Percentiles rank a stretch among this genome's conserved stretches.
These are phyloP conservation scores for Gossypium lobatum DNA, from an alignment of 441 rosid genomes.

Conservation along the genomic window DNA sequence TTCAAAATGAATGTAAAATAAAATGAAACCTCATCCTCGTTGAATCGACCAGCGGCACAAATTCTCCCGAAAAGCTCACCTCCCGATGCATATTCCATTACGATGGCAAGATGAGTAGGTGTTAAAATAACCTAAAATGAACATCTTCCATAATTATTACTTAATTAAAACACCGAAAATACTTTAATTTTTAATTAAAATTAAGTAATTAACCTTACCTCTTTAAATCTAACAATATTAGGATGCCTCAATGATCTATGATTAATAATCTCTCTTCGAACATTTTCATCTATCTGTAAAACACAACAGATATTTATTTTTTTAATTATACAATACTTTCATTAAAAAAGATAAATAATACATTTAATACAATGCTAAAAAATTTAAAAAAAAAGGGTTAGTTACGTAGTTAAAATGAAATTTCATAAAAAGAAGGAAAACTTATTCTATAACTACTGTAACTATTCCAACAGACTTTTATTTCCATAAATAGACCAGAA, in stretches of 20 bases:
- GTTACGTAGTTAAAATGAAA: not conserved
- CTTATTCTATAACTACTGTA: not conserved
- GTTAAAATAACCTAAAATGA: slow-evolving; percentile 47
- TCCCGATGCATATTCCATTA: slow-evolving; percentile 68
- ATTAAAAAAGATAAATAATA: not conserved
- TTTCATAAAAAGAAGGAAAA: too few relatives aligned
- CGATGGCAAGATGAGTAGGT: slow-evolving; percentile 66
- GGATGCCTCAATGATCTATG: slow-evolving; percentile 62
- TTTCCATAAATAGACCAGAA: slow-evolving; percentile 10
- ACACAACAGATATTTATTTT: not conserved
- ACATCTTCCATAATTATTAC: not conserved
- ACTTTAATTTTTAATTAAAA: not conserved
- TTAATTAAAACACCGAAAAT: not conserved
- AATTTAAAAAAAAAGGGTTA: not conserved
- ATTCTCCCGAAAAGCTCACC: slow-evolving; percentile 55
- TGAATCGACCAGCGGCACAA: slow-evolving; percentile 47
- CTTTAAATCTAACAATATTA: slow-evolving; percentile 58
- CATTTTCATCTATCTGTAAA: slow-evolving; percentile 69
- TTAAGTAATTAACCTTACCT: slow-evolving; percentile 29
- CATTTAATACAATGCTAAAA: not conserved
- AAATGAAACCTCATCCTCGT: slow-evolving; percentile 51
- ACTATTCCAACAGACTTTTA: not conserved
- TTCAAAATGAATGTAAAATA: not conserved
- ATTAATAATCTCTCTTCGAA: slow-evolving; percentile 62
- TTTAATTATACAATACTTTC: too few relatives aligned